Evolutionary conservation across 768 basidiomycete genomes (phyloP).

Genomic region (Naematelia encephala): DNA sequence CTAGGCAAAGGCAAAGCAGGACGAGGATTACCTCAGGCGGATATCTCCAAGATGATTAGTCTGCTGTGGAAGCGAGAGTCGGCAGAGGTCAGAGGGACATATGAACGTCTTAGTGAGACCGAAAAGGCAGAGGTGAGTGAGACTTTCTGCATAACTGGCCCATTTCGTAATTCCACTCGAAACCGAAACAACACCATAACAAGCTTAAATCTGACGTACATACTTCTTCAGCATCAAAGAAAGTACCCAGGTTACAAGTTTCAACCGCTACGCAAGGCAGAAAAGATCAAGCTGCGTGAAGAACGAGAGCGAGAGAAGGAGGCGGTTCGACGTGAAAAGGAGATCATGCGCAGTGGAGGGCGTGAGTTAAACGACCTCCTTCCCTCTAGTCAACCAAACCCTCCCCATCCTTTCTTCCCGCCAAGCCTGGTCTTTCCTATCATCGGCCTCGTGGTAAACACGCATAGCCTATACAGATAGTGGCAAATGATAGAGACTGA

Average conservation of each 20-base stretch:
- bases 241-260: constrained; percentile 49
- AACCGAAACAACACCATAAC: too few species aligned
- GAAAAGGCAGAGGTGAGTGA: constrained; percentile 50
- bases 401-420: too few species aligned
- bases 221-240: constrained; percentile 33
- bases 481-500: neutral
- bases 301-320: constrained; percentile 37
- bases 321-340: constrained; percentile 27
- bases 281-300: constrained; percentile 37
- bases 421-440: neutral
- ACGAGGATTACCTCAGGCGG: constrained; percentile 58
- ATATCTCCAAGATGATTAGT: constrained; percentile 64
- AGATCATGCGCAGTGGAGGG: constrained; percentile 1
- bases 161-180: too few species aligned
- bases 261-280: constrained; percentile 44
- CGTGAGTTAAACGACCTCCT: constrained; percentile 9
- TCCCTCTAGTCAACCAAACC: neutral
- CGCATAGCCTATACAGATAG: too few species aligned
- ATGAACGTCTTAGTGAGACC: constrained; percentile 42
- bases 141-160: neutral
- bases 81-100: constrained; percentile 54
- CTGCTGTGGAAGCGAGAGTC: constrained; percentile 63
- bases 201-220: neutral
- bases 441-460: too few species aligned
- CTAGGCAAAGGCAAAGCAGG: constrained; percentile 35